These are phyloP conservation scores for Macadamia tetraphylla DNA, from an alignment of 164 flowering plant species.

Conservation along the genomic window DNA sequence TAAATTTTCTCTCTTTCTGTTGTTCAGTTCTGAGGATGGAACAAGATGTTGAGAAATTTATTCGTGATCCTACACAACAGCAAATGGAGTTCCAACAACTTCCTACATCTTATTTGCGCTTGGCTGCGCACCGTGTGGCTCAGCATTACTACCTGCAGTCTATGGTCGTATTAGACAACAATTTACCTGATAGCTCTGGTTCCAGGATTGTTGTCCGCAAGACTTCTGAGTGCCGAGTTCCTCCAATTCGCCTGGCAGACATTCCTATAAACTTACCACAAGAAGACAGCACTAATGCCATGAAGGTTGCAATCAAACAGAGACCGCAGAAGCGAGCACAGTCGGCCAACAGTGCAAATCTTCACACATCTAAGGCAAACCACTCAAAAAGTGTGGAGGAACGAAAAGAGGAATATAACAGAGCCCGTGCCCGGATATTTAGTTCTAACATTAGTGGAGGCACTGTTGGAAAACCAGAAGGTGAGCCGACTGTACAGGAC, in stretches of 20 bases:
- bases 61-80: constrained; percentile 68
- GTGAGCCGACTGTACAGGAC: constrained; percentile 40
- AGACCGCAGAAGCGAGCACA: constrained; percentile 63
- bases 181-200: constrained; percentile 74
- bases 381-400: constrained; percentile 86
- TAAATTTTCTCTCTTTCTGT: constrained; percentile 1
- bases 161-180: constrained; percentile 72
- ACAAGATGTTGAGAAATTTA: constrained; percentile 90
- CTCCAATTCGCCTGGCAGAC: constrained; percentile 79
- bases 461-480: constrained; percentile 36
- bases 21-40: constrained; percentile 84
- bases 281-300: constrained; percentile 41
- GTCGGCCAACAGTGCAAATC: constrained; percentile 21
- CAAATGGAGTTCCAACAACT: constrained; percentile 91
- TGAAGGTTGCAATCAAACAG: constrained; percentile 88
- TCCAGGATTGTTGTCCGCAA: constrained; percentile 79
- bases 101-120: constrained; percentile 93
- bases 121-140: constrained; percentile 98
- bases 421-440: constrained; percentile 92
- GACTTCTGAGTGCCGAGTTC: constrained; percentile 60
- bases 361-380: constrained; percentile 44
- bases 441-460: constrained; percentile 38
- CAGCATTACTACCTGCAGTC: constrained; percentile 92
- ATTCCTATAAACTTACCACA: constrained; percentile 70
- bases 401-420: constrained; percentile 92